Evolutionary conservation across 192 early-diverging fungal genomes (phyloP), one percentile per base, ranked within the genome.

Genomic region (Chytriomyces confervae): DNA sequence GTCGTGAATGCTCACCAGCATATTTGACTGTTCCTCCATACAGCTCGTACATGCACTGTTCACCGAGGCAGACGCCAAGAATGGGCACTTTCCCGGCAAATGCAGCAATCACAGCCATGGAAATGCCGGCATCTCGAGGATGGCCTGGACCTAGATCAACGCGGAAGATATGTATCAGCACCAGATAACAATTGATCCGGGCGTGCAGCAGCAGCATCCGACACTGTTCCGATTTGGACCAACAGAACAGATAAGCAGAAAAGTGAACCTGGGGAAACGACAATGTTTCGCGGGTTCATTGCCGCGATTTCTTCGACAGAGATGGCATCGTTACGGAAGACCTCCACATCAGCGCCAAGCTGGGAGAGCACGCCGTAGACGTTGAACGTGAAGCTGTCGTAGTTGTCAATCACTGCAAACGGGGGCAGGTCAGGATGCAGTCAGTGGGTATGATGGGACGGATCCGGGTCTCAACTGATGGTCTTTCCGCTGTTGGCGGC

Each of bases 381-480:
- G 84, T 99, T 99, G 91, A 95, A 99, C 36, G 96, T 98, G 79
- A 99, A 99, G 75, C 91, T 93, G 87, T 99, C 98, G 90, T 97
- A 99, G 79, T 97, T 97, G 87, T 99, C 97, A 66, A 99, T 96
- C 77, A 79, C 79, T 65, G 16, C 44, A 27, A 66, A 24, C 50
- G 11, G 50, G 63, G 11, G 63, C 2, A 6, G 63, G 20, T 65
- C 18, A 23, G 20, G 16, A 43, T 65, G 6, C 63, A 27, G 63
- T 43, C 6, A 5, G 57, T 23, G 16, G 57, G 16, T 61, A 1
- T 29, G 63, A 43, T 23, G 27, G 53, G 53, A 13, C 53, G 16
- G 3, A 13, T n/a, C 53, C 16, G 16, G 13, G 5, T 57, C 53
- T 57, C 53, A 57, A 57, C 53, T 57, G 53, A 57, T 57, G 16